Percentiles rank a stretch among this genome's conserved stretches.
phyloP scores from a whole-genome alignment of 805 yeast species.

The Vanderwaltozyma verrucispora region DNA sequence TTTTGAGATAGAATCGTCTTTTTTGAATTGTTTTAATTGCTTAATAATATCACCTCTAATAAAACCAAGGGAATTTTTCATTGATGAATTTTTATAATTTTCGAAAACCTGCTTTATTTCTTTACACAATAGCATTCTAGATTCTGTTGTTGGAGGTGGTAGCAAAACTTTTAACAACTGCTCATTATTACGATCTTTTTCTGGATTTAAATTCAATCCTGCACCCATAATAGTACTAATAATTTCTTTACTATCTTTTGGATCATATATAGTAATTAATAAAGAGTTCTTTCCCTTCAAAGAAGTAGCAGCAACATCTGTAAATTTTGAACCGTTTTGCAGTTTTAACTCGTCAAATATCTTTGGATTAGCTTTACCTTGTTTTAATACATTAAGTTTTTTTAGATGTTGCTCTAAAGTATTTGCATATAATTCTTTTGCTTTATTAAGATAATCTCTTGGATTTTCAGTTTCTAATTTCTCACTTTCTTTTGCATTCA shows the following conservation, averaged over 20 bases:
- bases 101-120: conserved; percentile 60
- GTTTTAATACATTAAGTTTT: conserved; percentile 49
- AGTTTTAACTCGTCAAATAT: conserved; percentile 54
- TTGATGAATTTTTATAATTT: conserved; percentile 42
- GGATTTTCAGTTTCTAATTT: conserved; percentile 6
- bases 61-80: conserved; percentile 41
- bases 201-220: conserved; percentile 70
- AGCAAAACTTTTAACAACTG: conserved; percentile 64
- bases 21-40: conserved; percentile 41
- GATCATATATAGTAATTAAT: conserved; percentile 80
- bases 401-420: conserved; percentile 44
- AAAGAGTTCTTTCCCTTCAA: conserved; percentile 57
- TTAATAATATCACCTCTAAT: conserved; percentile 51
- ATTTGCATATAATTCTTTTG: conserved; percentile 30
- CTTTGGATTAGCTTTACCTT: conserved; percentile 59
- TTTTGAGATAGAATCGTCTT: conserved; percentile 45
- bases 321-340: conserved; percentile 38
- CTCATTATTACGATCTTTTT: conserved; percentile 57
- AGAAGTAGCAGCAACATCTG: conserved; percentile 60
- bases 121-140: conserved; percentile 44
- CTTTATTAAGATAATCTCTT: conserved; percentile 3
- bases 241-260: conserved; percentile 56
- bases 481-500: conserved; percentile 28
- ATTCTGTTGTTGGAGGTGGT: conserved; percentile 65
- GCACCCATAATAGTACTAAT: conserved; percentile 62